Conservation (phyloP, 805 yeast species). For the Middelhovenomyces tepae region DNA sequence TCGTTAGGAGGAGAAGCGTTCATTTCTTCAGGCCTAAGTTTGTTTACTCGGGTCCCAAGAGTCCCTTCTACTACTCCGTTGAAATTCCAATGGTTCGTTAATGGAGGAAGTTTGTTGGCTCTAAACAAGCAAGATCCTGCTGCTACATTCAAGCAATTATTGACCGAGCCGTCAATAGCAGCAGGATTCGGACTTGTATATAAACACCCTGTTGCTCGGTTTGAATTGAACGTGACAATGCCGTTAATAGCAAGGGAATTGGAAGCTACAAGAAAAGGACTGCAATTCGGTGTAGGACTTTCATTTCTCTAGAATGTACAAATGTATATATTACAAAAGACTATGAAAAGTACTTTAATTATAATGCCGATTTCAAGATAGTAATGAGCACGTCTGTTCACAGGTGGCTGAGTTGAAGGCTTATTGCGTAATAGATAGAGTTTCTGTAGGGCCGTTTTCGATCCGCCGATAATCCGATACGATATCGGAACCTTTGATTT, state of each 20-base stretch:
- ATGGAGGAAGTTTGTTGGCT: constrained; percentile 51
- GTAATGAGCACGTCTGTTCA: too few species aligned
- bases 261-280: constrained; percentile 51
- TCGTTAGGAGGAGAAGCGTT: constrained; percentile 61
- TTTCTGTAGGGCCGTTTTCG: too few species aligned
- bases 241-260: constrained; percentile 47
- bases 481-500: too few species aligned
- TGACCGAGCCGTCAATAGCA: constrained; percentile 39
- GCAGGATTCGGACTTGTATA: constrained; percentile 55
- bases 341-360: background rate
- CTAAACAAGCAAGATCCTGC: constrained; percentile 8
- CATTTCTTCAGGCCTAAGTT: constrained; percentile 46
- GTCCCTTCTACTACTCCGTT: constrained; percentile 34
- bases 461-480: too few species aligned
- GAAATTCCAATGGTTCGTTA: constrained; percentile 53
- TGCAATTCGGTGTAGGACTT: constrained; percentile 58
- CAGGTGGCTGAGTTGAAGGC: too few species aligned
- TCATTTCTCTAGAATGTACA: constrained; percentile 37
- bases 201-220: constrained; percentile 55
- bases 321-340: background rate
- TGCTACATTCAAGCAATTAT: constrained; percentile 21
- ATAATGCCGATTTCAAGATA: too few species aligned
- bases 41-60: constrained; percentile 55
- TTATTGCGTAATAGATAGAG: too few species aligned
- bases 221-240: constrained; percentile 55